Conservation (phyloP, 192 early-diverging fungal species). For the Phlyctochytrium planicorne region DNA sequence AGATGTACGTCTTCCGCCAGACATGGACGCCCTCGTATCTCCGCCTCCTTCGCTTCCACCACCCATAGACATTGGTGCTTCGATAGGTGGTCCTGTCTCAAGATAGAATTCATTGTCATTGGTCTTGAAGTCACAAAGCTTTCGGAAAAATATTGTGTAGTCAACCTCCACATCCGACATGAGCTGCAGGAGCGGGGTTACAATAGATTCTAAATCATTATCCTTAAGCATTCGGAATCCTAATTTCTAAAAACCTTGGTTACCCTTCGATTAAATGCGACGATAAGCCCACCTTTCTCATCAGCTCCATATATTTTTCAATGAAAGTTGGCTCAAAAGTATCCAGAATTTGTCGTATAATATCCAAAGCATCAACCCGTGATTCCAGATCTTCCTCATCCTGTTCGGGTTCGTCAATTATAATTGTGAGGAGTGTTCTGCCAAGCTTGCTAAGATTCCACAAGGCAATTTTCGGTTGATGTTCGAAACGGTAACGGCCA, state of each 20-base stretch:
- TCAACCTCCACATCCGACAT: constrained; percentile 64
- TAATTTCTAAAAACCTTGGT: constrained; percentile 32
- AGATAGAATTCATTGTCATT: constrained; percentile 29
- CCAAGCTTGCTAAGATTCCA: constrained; percentile 81
- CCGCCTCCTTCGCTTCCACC: background rate
- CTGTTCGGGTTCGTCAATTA: constrained; percentile 56
- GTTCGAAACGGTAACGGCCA: constrained; percentile 74
- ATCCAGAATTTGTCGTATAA: constrained; percentile 55
- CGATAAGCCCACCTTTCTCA: constrained; percentile 53
- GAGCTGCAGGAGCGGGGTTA: constrained; percentile 61
- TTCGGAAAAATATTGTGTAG: constrained; percentile 74
- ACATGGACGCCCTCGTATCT: background rate
- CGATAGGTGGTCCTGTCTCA: constrained; percentile 23
- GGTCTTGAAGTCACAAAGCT: constrained; percentile 58
- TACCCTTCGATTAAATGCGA: background rate
- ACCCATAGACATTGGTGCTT: background rate
- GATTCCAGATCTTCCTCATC: constrained; percentile 18
- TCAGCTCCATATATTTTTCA: constrained; percentile 49
- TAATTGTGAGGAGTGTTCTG: constrained; percentile 60
- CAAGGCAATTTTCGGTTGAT: constrained; percentile 77
- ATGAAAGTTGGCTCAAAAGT: constrained; percentile 53
- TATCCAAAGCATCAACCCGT: constrained; percentile 33
- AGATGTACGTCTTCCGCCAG: background rate
- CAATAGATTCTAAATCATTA: constrained; percentile 51
- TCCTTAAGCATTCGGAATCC: constrained; percentile 25